Evolutionary conservation across 176 grass and related monocot genomes (phyloP).

Genomic region (Avena atlantica): DNA sequence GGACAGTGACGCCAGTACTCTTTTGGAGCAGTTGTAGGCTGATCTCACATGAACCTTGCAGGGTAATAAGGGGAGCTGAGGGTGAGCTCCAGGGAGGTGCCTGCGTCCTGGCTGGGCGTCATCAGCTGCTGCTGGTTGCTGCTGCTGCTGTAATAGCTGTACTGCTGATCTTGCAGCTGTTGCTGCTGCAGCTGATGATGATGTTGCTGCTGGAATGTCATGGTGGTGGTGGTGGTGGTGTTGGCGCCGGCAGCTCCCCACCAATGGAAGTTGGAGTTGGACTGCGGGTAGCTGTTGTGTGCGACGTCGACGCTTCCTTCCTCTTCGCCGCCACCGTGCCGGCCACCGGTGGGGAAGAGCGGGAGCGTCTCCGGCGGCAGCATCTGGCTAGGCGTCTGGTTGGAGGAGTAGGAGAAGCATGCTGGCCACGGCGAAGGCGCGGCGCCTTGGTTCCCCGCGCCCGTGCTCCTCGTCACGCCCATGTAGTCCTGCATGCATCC

Average conservation of each 20-base stretch:
- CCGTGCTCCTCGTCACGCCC: conserved; percentile 34
- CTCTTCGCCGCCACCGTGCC: neutral
- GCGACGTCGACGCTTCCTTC: too few species aligned
- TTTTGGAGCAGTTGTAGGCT: neutral
- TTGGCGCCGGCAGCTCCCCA: conserved; percentile 27
- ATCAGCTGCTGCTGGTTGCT: conserved; percentile 11
- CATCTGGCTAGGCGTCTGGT: conserved; percentile 16
- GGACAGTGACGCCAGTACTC: conserved; percentile 34
- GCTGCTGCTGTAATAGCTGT: conserved; percentile 49
- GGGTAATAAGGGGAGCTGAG: conserved; percentile 53
- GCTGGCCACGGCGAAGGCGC: conserved; percentile 18
- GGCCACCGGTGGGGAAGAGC: conserved; percentile 57
- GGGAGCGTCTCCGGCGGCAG: conserved; percentile 62
- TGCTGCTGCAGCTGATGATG: conserved; percentile 46
- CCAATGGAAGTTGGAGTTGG: conserved; percentile 13
- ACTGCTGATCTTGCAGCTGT: conserved; percentile 15
- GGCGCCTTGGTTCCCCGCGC: neutral
- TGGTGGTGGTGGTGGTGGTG: neutral
- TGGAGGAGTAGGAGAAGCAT: conserved; percentile 38
- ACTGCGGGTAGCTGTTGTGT: neutral
- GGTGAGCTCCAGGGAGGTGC: conserved; percentile 67
- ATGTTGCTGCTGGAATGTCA: conserved; percentile 39
- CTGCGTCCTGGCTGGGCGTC: conserved; percentile 24
- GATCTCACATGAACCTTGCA: conserved; percentile 59
- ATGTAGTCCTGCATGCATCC: conserved; percentile 49